Evolutionary conservation across 345 rosid genomes (phyloP), one percentile per base, ranked within the genome.

Genomic region (Odontarrhena argentea): DNA sequence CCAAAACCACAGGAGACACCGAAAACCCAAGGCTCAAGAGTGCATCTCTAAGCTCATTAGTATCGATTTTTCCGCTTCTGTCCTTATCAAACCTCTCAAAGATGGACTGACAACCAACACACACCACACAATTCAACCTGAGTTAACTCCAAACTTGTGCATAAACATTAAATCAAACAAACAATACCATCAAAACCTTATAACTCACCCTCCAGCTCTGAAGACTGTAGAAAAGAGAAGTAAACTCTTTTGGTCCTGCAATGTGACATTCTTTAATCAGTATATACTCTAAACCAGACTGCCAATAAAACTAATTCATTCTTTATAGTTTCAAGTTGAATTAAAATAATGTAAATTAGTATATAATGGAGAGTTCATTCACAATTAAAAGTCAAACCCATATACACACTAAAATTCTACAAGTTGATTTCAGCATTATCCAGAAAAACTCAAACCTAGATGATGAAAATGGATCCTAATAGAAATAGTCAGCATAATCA

Each of bases 231-330:
- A 90, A 94, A 71, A 94, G 81, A 12, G 79, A 60, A 49, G 78
- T 76, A 79, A 94, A 90, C 67, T 94, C 99, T 78, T 85, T 88
- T 0, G 96, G 97, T 35, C 99, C 97, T 94, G 76, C 50, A 82
- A 14, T 45, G 56, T 26, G 6, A 53, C 41, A 57, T 18, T 12
- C 22, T 18, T 9, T 44, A 15, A 45, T 74, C 6, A 43, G 32
- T 35, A 44, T 35, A 58, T n/a, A 61, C 41, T 40, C 65, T 54
- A 60, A 28, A 67, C 73, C 47, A 60, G 40, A 51, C 52, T 44
- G 52, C 1, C 47, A 41, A 56, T 18, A 65, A 10, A 60, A 73
- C 3, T 72, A 15, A 43, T 42, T 34, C 36, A 5, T 8, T 32
- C 11, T 25, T 32, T 42, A 57, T 48, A 1, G 10, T 35, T 43